phyloP scores from a whole-genome alignment of 1,284 basidiomycete species.

The Puccinia hordei region DNA sequence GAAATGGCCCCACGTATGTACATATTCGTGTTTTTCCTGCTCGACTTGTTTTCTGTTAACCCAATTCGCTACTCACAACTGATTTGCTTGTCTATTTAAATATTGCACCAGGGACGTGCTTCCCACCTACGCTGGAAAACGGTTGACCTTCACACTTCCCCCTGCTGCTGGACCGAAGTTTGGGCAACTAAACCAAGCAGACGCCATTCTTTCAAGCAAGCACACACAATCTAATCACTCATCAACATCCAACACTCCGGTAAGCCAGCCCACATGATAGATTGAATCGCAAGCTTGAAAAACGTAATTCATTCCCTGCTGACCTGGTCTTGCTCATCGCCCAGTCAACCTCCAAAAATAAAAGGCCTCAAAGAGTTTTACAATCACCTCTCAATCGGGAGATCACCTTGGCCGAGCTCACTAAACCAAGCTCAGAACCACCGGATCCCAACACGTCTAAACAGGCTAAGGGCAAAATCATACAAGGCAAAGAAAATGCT shows the following conservation, averaged over 20 bases:
- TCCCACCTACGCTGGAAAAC: slow-evolving; percentile 30
- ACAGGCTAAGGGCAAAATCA: neutral
- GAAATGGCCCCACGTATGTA: slow-evolving; percentile 21
- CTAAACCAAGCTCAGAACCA: neutral
- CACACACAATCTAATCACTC: neutral
- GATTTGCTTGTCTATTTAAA: neutral
- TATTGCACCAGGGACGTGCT: slow-evolving; percentile 21
- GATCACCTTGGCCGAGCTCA: neutral
- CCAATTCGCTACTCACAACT: neutral
- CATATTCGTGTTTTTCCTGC: too few species aligned
- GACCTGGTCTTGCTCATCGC: neutral
- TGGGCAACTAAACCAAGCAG: neutral
- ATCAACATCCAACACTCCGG: neutral
- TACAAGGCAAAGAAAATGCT: slow-evolving; percentile 24
- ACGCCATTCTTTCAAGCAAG: neutral
- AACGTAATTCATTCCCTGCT: neutral
- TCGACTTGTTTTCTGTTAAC: neutral
- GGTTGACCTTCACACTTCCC: slow-evolving; percentile 41
- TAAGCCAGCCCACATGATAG: neutral
- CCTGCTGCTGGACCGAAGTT: slow-evolving; percentile 5
- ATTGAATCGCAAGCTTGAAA: neutral
- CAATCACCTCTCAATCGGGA: slow-evolving; percentile 8
- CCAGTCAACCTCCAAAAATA: slow-evolving; percentile 3
- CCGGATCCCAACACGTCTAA: neutral
- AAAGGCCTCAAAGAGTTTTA: neutral